Percentiles rank a stretch among this genome's conserved stretches.
These are phyloP conservation scores for Trametes hirsuta DNA, from an alignment of 1,284 basidiomycete genomes.

Conservation along the genomic window DNA sequence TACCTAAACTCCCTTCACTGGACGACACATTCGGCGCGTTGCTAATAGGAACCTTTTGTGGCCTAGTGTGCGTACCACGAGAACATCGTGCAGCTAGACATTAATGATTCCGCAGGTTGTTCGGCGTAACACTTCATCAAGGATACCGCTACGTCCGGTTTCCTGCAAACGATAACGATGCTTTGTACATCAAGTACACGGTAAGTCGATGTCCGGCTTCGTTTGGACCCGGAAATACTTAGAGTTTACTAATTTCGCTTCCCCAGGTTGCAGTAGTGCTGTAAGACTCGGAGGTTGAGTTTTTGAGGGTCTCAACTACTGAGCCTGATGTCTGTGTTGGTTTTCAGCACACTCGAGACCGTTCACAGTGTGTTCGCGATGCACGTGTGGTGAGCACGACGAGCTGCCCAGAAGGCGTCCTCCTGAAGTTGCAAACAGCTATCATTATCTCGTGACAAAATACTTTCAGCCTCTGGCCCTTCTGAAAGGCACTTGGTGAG, in stretches of 20 bases:
- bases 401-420: no score
- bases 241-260: background rate
- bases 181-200: background rate
- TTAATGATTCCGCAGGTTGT: background rate
- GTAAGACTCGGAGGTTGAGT: background rate
- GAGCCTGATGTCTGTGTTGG: background rate
- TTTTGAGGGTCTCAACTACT: background rate
- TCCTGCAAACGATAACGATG: background rate
- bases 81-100: background rate
- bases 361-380: background rate
- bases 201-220: background rate
- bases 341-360: background rate
- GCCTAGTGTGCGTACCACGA: background rate
- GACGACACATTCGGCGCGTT: slow-evolving; percentile 4
- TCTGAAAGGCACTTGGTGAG: background rate
- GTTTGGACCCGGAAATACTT: no score
- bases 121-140: slow-evolving; percentile 4
- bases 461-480: slow-evolving; percentile 1
- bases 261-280: background rate
- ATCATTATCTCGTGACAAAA: slow-evolving; percentile 3
- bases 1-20: slow-evolving; percentile 11
- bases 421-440: background rate
- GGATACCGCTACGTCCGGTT: slow-evolving; percentile 4
- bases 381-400: background rate
- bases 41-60: background rate